Percentiles rank a stretch among this genome's conserved stretches.
Conservation (phyloP, 2,329 filamentous ascomycete genomes). For the Neoarthrinium moseri region DNA sequence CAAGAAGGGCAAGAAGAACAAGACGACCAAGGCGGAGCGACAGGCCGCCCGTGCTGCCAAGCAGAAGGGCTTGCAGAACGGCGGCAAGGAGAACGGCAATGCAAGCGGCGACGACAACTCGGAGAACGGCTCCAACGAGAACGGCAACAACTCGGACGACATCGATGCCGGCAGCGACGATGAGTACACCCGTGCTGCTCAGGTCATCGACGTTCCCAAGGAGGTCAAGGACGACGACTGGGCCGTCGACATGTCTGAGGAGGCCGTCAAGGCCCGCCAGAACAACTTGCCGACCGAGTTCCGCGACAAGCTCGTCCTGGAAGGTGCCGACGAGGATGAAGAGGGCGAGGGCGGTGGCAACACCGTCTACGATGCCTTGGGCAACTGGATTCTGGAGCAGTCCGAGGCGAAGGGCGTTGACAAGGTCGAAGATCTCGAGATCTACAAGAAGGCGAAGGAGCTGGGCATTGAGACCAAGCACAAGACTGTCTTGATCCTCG, state of each 20-base stretch:
- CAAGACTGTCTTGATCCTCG: slow-evolving; percentile 86
- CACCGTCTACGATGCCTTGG: slow-evolving; percentile 85
- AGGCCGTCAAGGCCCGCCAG: slow-evolving; percentile 91
- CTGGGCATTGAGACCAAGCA: slow-evolving; percentile 93
- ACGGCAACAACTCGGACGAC: slow-evolving; percentile 47
- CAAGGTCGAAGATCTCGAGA: slow-evolving; percentile 82
- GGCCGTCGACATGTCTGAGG: slow-evolving; percentile 95
- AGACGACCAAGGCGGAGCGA: slow-evolving; percentile 88
- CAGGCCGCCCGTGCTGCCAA: slow-evolving; percentile 91
- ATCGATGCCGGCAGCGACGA: slow-evolving; percentile 80
- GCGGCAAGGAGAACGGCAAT: slow-evolving; percentile 46
- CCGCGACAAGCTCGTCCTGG: slow-evolving; percentile 85
- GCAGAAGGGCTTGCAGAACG: slow-evolving; percentile 64
- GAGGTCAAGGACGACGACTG: slow-evolving; percentile 85
- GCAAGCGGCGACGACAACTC: slow-evolving; percentile 66
- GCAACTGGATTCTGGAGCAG: slow-evolving; percentile 83
- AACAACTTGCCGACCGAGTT: slow-evolving; percentile 92
- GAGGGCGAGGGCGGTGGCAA: slow-evolving; percentile 74
- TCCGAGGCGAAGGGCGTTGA: slow-evolving; percentile 71
- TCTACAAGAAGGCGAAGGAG: slow-evolving; percentile 97
- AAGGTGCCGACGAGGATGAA: slow-evolving; percentile 73
- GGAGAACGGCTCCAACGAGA: slow-evolving; percentile 57
- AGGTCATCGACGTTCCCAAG: slow-evolving; percentile 47
- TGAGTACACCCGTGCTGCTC: slow-evolving; percentile 73
- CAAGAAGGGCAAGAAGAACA: slow-evolving; percentile 86